Percentiles rank a stretch among this genome's conserved stretches.
These are phyloP conservation scores for Pleurotus pulmonarius DNA, from an alignment of 768 basidiomycete genomes.

Conservation along the genomic window DNA sequence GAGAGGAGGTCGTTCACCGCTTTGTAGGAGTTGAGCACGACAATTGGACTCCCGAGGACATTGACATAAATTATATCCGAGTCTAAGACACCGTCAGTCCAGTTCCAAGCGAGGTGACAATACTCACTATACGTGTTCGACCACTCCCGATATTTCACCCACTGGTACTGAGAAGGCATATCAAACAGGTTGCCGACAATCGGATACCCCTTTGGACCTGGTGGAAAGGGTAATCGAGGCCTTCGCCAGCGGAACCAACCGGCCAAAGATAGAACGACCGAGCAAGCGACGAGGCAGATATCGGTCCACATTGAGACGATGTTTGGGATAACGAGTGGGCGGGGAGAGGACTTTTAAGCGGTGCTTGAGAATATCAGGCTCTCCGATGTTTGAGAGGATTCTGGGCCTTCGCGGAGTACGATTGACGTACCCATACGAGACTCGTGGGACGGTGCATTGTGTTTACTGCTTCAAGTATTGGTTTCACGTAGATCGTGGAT, in stretches of 20 bases:
- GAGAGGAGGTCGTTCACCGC: slow-evolving; percentile 36
- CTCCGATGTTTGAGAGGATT: too few species aligned
- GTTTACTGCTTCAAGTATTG: too few species aligned
- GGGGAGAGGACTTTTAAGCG: too few species aligned
- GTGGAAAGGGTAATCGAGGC: slow-evolving; percentile 17
- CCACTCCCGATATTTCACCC: slow-evolving; percentile 19
- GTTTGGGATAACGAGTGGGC: too few species aligned
- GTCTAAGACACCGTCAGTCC: slow-evolving; percentile 13
- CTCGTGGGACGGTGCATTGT: too few species aligned
- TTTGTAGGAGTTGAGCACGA: slow-evolving; percentile 32
- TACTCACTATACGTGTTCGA: slow-evolving; percentile 15
- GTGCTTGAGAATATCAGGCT: too few species aligned
- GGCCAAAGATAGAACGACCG: too few species aligned
- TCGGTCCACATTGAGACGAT: too few species aligned
- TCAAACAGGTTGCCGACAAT: slow-evolving; percentile 21
- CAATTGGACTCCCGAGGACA: slow-evolving; percentile 24
- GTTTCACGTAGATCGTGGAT: too few species aligned
- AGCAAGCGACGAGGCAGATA: too few species aligned
- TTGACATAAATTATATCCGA: slow-evolving; percentile 26
- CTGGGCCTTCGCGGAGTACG: too few species aligned
- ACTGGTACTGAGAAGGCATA: slow-evolving; percentile 13
- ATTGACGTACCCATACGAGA: too few species aligned
- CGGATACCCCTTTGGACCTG: slow-evolving; percentile 21
- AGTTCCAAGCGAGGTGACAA: neutral
- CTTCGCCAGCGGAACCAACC: neutral